Evolutionary conservation across 768 basidiomycete genomes (phyloP).

Genomic region (Psilocybe sp.): DNA sequence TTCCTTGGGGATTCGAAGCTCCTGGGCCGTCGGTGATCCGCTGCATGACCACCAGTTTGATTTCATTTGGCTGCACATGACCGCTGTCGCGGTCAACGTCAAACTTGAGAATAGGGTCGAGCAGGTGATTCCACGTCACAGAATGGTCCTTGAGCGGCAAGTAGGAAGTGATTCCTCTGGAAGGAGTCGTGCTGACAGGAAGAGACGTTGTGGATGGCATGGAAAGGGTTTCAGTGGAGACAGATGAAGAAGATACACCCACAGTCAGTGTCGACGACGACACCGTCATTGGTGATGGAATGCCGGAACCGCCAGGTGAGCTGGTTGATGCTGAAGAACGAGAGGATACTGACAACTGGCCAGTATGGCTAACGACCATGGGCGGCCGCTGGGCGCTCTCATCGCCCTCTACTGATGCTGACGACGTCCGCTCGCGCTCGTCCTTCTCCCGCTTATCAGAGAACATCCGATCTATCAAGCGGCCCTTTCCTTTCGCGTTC

Average conservation of each 20-base stretch:
- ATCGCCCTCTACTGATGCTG: constrained; percentile 1
- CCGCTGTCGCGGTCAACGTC: constrained; percentile 52
- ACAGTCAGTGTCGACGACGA: constrained; percentile 2
- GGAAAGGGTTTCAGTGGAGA: neutral
- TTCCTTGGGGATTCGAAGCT: constrained; percentile 21
- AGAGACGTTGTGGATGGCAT: neutral
- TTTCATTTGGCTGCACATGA: constrained; percentile 54
- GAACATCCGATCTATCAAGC: neutral
- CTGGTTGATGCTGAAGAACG: constrained; percentile 10
- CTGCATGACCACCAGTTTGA: constrained; percentile 67
- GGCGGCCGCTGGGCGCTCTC: constrained; percentile 7
- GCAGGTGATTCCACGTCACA: constrained; percentile 56
- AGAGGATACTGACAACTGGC: constrained; percentile 15
- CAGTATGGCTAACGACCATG: neutral
- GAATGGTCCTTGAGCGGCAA: constrained; percentile 61
- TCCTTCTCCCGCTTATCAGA: neutral
- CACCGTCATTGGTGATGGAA: constrained; percentile 11
- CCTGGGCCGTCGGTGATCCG: constrained; percentile 52
- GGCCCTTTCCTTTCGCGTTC: neutral
- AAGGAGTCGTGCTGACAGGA: constrained; percentile 25
- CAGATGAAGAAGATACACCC: neutral
- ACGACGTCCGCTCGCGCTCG: neutral
- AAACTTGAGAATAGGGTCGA: constrained; percentile 57
- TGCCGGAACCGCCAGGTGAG: constrained; percentile 16
- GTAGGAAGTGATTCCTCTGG: constrained; percentile 62